These are phyloP conservation scores for Acacia crassicarpa DNA, from an alignment of 306 rosid genomes.

Conservation along the genomic window DNA sequence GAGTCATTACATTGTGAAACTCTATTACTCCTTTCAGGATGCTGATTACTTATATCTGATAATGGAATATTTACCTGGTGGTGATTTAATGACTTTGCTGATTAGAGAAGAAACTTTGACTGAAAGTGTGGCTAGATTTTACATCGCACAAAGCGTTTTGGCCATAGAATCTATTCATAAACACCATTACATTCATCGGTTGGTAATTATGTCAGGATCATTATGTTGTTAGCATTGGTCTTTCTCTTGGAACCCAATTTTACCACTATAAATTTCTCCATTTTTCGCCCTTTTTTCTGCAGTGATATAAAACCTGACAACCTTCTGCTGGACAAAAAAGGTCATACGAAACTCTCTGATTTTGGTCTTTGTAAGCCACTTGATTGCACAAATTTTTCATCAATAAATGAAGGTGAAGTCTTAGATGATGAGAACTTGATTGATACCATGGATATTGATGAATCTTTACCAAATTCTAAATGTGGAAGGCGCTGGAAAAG, in stretches of 20 bases:
- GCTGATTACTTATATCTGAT: constrained; percentile 79
- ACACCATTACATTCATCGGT: constrained; percentile 91
- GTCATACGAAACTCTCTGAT: constrained; percentile 93
- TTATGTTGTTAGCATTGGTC: neutral
- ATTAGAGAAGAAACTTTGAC: constrained; percentile 96
- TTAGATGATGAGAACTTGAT: constrained; percentile 74
- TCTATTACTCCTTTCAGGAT: constrained; percentile 93
- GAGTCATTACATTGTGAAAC: constrained; percentile 87
- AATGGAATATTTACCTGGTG: constrained; percentile 97
- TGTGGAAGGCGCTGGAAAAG: constrained; percentile 92
- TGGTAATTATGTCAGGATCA: constrained; percentile 21
- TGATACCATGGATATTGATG: constrained; percentile 67
- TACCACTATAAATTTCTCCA: neutral
- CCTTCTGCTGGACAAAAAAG: constrained; percentile 77
- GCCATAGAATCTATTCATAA: constrained; percentile 89
- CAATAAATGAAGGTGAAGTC: constrained; percentile 73
- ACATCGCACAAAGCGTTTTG: constrained; percentile 66
- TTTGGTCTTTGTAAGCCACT: constrained; percentile 97
- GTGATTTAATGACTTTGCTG: constrained; percentile 93
- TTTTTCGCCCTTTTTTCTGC: neutral
- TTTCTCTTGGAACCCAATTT: constrained; percentile 16
- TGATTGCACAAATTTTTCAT: constrained; percentile 70
- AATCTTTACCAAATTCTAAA: constrained; percentile 38
- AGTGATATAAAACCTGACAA: constrained; percentile 97
- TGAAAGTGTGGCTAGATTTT: constrained; percentile 78